Base-by-base conservation (phyloP, 2,329 filamentous ascomycete genomes). In the Colletotrichum trifolii region DNA sequence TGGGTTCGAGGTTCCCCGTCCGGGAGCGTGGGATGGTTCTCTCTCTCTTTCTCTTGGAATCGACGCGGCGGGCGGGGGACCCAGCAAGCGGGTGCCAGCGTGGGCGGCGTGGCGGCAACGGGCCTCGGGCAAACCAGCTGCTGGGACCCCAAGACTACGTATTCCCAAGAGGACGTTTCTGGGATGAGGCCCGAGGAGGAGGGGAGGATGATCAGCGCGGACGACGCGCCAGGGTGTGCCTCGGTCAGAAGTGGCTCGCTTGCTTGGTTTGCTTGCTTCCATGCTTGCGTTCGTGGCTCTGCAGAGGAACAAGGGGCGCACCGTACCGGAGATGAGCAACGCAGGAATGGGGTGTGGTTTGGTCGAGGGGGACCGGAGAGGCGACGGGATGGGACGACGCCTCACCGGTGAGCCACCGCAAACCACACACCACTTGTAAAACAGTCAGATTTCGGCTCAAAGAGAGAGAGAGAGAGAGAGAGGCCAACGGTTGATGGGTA, bases 21-120 rank as follows among this genome's bases (percentile, higher is more conserved):
- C 53, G 48, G 63, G 15, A 47, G 53, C 53, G 47, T 57, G 59
- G 63, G 63, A 63, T 53, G 35, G 4, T 66, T 65, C 47, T 63
- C 25, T 25, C 25, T 25, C 25, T 63, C 53, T 25, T 1, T 25
- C 25, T 25, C 25, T 63, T 46, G 63, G 63, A 59, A 66, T 66
- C 58, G 59, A 33, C 63, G 48, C 39, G 49, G 50, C 56, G 17
- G 45, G 47, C 34, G 17, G 47, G 33, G 17, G 25, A 11, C 25
- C 43, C 12, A 36, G 40, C 47, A 39, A 52, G 54, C 25, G 25
- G 25, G 25, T 25, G 25, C 40, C 46, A 57, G 47, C 48, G 47
- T 39, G 47, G 39, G 60, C 42, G 43, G 60, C 42, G 49, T 34
- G 33, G 43, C n/a, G 49, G 49, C 49, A 64, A 64, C 60, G 43